These are phyloP conservation scores for Pilaira anomala DNA, from an alignment of 192 early-diverging fungal species.

Conservation along the genomic window DNA sequence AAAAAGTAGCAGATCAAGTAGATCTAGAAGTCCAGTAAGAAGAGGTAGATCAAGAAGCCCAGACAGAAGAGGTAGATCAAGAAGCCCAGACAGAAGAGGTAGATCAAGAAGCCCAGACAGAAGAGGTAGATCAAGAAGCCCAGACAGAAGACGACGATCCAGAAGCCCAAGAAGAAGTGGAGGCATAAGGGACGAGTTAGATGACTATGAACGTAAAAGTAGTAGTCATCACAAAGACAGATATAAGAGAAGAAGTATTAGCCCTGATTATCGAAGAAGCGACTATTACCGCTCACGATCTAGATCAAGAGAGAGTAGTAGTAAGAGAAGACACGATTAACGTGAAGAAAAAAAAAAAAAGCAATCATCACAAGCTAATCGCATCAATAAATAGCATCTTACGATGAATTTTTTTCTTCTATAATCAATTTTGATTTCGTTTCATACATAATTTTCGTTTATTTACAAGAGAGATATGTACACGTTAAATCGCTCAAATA, in stretches of 20 bases:
- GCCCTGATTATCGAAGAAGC: neutral
- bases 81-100: neutral
- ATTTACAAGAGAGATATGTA: too few species aligned
- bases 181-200: constrained; percentile 24
- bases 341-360: too few species aligned
- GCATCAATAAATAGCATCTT: too few species aligned
- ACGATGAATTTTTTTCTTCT: too few species aligned
- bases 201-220: constrained; percentile 31
- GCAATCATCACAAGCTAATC: too few species aligned
- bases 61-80: too few species aligned
- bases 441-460: too few species aligned
- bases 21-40: too few species aligned
- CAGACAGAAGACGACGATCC: neutral
- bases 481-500: too few species aligned
- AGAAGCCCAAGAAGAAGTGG: constrained; percentile 1
- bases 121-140: constrained; percentile 5
- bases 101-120: neutral
- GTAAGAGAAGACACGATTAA: too few species aligned
- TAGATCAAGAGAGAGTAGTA: neutral
- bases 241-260: neutral
- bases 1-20: too few species aligned
- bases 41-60: constrained; percentile 1
- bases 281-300: constrained; percentile 1
- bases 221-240: neutral
- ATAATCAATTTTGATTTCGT: too few species aligned